Evolutionary conservation across 148 eudicot species (phyloP), one percentile per base, ranked within the genome.

Genomic region (Vaccinium macrocarpon): DNA sequence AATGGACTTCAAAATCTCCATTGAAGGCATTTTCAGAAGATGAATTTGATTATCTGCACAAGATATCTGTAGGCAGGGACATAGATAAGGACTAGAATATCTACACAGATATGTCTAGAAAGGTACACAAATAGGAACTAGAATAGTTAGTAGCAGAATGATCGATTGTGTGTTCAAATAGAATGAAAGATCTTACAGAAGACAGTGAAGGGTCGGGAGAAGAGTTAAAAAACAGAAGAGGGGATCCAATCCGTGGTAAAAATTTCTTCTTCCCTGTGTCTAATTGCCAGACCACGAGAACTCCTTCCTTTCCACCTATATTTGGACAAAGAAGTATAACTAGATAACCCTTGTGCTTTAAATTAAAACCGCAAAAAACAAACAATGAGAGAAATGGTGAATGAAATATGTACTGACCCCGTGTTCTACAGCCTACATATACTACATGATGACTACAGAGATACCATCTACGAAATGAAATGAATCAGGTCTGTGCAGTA

Each of bases 251-350:
- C 84, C 93, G 91, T 6, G 98, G 98, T 82, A 93, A 89, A 88
- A 93, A 94, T 81, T 91, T 96, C 88, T 88, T 90, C 89, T 93
- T 96, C 86, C 96, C 98, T 21, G 97, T 93, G 79, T 96, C 99
- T 64, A 95, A 92, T 87, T 94, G 99, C 99, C 99, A 96, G 35
- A 95, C 91, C 81, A 96, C 97, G 76, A 96, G 94, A 85, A 96
- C 99, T 84, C 98, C 99, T 92, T 96, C 99, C 80, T 88, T 88
- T 89, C 99, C 99, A 81, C 99, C 98, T 96, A 57, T 42, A 86
- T 66, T 83, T 12, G 35, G 50, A 38, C 27, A 86, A 84, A 90
- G 12, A 71, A 12, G 70, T 76, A 8, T 50, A n/a, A 35, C 62
- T 18, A 62, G 42, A 62, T 57, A 32, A 32, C 7, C 19, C 62